Percentiles rank a stretch among this genome's conserved stretches.
Evolutionary conservation across 2,329 filamentous ascomycete genomes (phyloP).

Genomic region (Aspergillus versicolor): DNA sequence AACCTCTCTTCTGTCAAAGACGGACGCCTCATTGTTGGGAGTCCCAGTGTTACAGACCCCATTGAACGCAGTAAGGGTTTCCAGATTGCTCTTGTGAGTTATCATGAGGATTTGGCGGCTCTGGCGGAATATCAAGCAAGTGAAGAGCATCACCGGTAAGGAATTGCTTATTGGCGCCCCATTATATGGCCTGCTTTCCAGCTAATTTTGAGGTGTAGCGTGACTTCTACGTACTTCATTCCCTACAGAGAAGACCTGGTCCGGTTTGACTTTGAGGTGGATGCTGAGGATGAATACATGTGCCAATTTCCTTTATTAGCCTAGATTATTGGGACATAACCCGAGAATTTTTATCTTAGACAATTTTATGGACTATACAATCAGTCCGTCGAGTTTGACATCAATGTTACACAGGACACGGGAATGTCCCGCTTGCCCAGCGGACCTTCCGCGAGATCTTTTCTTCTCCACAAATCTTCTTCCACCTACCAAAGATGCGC

Average conservation of each 20-base stretch:
- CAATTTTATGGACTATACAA: neutral
- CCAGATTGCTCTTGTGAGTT: slow-evolving; percentile 53
- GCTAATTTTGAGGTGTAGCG: slow-evolving; percentile 34
- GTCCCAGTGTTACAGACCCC: slow-evolving; percentile 54
- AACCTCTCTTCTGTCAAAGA: slow-evolving; percentile 49
- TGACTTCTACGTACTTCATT: slow-evolving; percentile 53
- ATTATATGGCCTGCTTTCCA: neutral
- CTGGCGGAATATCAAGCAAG: slow-evolving; percentile 55
- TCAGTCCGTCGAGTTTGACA: too few species aligned
- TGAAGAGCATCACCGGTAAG: slow-evolving; percentile 46
- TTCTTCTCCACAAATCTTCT: neutral
- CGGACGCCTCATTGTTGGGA: slow-evolving; percentile 52
- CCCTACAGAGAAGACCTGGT: slow-evolving; percentile 55
- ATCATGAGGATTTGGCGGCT: slow-evolving; percentile 47
- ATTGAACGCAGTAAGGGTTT: slow-evolving; percentile 55
- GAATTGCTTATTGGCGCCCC: slow-evolving; percentile 27
- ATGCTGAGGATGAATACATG: slow-evolving; percentile 34
- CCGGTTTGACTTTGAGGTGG: slow-evolving; percentile 55
- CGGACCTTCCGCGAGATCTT: slow-evolving; percentile 1
- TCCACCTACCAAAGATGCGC: neutral
- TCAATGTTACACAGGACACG: neutral
- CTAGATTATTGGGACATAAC: neutral
- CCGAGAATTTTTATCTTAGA: neutral
- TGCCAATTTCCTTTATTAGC: slow-evolving; percentile 13
- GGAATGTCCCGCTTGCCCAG: neutral